These are phyloP conservation scores for Aureobasidium sp. DNA, from an alignment of 2,329 filamentous ascomycete species.

Conservation along the genomic window DNA sequence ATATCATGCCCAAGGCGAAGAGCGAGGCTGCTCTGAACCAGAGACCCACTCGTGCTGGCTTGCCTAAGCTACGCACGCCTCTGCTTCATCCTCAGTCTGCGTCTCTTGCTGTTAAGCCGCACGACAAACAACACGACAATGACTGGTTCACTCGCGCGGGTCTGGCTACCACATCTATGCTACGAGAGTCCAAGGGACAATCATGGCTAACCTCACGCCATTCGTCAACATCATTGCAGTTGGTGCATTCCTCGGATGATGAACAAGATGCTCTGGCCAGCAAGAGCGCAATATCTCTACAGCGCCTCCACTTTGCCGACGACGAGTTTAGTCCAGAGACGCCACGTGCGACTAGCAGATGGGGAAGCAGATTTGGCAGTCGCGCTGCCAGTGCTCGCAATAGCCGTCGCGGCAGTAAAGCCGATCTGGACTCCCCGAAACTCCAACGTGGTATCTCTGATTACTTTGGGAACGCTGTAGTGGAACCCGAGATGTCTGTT, in stretches of 20 bases:
- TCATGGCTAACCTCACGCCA: slow-evolving; percentile 50
- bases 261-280: not conserved
- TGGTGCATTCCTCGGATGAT: slow-evolving; percentile 8
- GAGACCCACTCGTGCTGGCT: not conserved
- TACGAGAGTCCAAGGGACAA: slow-evolving; percentile 52
- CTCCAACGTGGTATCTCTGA: not conserved
- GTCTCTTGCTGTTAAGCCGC: not conserved
- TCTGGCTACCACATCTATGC: slow-evolving; percentile 46
- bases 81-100: not conserved
- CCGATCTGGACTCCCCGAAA: not conserved
- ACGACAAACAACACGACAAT: slow-evolving; percentile 27
- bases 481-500: not conserved
- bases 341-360: slow-evolving; percentile 11
- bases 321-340: slow-evolving; percentile 17
- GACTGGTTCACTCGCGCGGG: slow-evolving; percentile 54
- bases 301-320: slow-evolving; percentile 23
- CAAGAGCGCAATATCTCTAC: not conserved
- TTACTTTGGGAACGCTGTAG: not conserved
- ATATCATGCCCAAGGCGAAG: slow-evolving; percentile 36
- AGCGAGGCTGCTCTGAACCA: slow-evolving; percentile 33
- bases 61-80: not conserved
- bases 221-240: slow-evolving; percentile 45
- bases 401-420: slow-evolving; percentile 10
- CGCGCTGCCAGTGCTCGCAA: slow-evolving; percentile 10
- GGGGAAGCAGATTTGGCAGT: slow-evolving; percentile 15